Conservation (phyloP, 495 filamentous ascomycete species). For the Penicillium alfredii region DNA sequence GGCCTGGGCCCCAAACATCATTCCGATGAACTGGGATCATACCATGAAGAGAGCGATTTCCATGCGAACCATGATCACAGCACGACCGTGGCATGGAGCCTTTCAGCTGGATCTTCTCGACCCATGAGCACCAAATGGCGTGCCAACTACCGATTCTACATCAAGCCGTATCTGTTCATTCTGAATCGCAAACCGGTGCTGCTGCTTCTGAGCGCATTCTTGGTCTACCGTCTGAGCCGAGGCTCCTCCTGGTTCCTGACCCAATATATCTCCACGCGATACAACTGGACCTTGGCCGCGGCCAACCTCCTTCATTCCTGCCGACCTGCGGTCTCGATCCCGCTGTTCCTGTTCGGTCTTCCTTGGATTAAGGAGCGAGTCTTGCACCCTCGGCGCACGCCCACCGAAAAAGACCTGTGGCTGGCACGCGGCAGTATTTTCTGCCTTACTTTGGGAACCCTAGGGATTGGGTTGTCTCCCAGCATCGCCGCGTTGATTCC, state of each 20-base stretch:
- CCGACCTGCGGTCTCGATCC: conserved; percentile 44
- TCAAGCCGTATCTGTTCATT: conserved; percentile 40
- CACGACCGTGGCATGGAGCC: conserved; percentile 18
- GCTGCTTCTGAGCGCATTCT: conserved; percentile 44
- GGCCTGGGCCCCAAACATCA: conserved; percentile 10
- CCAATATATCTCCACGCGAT: conserved; percentile 55
- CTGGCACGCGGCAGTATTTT: conserved; percentile 45
- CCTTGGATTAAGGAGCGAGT: conserved; percentile 30
- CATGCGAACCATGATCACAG: conserved; percentile 7
- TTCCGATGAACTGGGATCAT: conserved; percentile 6
- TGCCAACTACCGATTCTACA: conserved; percentile 19
- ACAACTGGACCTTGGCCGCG: conserved; percentile 48
- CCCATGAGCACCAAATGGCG: conserved; percentile 16
- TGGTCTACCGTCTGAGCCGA: conserved; percentile 47
- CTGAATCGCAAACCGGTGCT: conserved; percentile 37
- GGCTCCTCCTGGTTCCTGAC: conserved; percentile 47
- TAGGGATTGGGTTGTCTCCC: conserved; percentile 44
- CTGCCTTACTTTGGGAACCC: conserved; percentile 38
- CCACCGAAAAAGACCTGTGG: conserved; percentile 46
- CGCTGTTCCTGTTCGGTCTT: conserved; percentile 46
- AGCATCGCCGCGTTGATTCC: conserved; percentile 33
- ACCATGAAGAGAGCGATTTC: conserved; percentile 19
- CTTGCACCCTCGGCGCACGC: conserved; percentile 8
- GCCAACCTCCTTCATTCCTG: conserved; percentile 50
- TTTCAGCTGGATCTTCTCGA: conserved; percentile 10